Conservation (phyloP, 371 early-diverging fungal genomes). For the Rhizopus stolonifer region DNA sequence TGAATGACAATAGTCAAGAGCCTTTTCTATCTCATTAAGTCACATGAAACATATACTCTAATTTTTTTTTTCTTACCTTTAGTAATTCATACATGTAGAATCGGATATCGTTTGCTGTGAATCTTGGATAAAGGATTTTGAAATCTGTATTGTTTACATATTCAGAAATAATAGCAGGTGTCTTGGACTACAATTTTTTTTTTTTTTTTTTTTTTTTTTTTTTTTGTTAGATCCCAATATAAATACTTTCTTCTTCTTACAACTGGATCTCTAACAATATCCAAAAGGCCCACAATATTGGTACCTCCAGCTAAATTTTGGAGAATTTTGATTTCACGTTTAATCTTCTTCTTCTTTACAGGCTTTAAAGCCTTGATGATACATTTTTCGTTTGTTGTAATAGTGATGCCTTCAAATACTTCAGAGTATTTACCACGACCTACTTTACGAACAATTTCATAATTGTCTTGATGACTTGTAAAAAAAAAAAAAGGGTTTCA, state of each 20-base stretch:
- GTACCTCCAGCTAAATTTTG: conserved; percentile 94
- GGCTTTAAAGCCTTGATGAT: conserved; percentile 99
- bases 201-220: too few species aligned
- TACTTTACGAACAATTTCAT: conserved; percentile 95
- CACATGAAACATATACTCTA: too few species aligned
- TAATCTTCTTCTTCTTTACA: conserved; percentile 99
- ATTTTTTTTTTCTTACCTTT: conserved; percentile 41
- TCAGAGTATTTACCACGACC: conserved; percentile 99
- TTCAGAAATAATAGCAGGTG: conserved; percentile 97
- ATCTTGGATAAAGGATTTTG: conserved; percentile 67
- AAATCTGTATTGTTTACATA: conserved; percentile 85
- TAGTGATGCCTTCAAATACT: conserved; percentile 97
- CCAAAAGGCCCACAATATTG: conserved; percentile 91
- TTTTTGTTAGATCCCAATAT: too few species aligned
- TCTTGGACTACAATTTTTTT: conserved; percentile 64
- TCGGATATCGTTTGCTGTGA: conserved; percentile 92
- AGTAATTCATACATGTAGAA: conserved; percentile 96
- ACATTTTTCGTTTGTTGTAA: conserved; percentile 75
- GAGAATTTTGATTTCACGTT: conserved; percentile 98
- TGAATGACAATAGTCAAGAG: conserved; percentile 98
- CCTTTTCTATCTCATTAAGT: conserved; percentile 40
- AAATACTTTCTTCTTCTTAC: conserved; percentile 32
- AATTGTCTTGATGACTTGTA: conserved; percentile 91
- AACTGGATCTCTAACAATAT: conserved; percentile 95
- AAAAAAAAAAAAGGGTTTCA: not conserved